Percentiles rank a stretch among this genome's conserved stretches.
phyloP scores from a whole-genome alignment of 2,329 filamentous ascomycete species.

The Septoria petroselini region DNA sequence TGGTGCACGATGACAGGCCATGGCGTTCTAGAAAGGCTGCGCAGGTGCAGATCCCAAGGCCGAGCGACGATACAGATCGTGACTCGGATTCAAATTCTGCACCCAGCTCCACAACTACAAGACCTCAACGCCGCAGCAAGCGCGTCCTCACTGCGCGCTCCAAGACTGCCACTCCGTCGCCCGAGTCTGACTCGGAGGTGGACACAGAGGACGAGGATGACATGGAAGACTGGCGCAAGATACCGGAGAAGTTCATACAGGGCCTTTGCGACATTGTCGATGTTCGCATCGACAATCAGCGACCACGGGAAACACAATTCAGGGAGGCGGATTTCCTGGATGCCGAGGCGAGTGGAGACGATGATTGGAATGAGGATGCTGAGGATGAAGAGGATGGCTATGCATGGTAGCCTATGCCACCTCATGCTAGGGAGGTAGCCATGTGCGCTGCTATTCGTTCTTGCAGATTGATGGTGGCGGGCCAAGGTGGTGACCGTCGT shows the following conservation, averaged over 20 bases:
- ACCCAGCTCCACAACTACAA: slow-evolving; percentile 12
- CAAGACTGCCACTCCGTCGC: slow-evolving; percentile 20
- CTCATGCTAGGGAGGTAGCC: not conserved
- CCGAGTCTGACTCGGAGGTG: slow-evolving; percentile 31
- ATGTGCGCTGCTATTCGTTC: not conserved
- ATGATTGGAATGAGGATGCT: slow-evolving; percentile 57
- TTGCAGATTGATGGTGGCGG: not conserved
- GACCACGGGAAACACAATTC: slow-evolving; percentile 65
- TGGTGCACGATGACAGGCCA: slow-evolving; percentile 14
- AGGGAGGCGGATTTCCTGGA: slow-evolving; percentile 71
- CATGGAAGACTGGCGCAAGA: slow-evolving; percentile 36
- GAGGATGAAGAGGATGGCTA: slow-evolving; percentile 47
- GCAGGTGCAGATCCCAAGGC: slow-evolving; percentile 31
- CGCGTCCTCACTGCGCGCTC: slow-evolving; percentile 30
- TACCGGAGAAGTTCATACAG: slow-evolving; percentile 51
- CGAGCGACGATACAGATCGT: slow-evolving; percentile 28
- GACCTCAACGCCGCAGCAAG: slow-evolving; percentile 32
- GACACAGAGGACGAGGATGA: slow-evolving; percentile 38
- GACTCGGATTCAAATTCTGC: slow-evolving; percentile 25
- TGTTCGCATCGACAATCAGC: slow-evolving; percentile 72
- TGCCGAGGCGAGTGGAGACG: slow-evolving; percentile 56
- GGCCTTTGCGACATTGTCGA: slow-evolving; percentile 69
- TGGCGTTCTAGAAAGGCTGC: slow-evolving; percentile 23
- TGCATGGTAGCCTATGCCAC: slow-evolving; percentile 37
- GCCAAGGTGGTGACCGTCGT: not conserved